These are phyloP conservation scores for Brassica incana DNA, from an alignment of 345 rosid genomes.

Conservation along the genomic window DNA sequence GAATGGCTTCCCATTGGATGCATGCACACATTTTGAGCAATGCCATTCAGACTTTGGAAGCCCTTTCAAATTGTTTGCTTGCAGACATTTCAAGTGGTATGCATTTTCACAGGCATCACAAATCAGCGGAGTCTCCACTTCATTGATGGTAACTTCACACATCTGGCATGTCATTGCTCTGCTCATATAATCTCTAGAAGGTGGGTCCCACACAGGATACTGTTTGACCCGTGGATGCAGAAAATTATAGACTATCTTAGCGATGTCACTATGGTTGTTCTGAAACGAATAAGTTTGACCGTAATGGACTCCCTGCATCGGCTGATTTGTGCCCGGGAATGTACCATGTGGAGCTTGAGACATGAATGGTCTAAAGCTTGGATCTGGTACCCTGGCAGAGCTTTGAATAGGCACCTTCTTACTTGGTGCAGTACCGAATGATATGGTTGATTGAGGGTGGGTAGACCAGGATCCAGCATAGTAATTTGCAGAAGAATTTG, in stretches of 20 bases:
- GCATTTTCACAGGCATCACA: constrained; percentile 97
- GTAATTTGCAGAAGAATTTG: constrained; percentile 55
- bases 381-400: constrained; percentile 50
- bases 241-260: constrained; percentile 65
- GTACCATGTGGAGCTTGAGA: constrained; percentile 56
- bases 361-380: constrained; percentile 54
- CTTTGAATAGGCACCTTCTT: constrained; percentile 54
- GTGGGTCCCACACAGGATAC: constrained; percentile 80
- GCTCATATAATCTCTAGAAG: constrained; percentile 91
- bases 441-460: constrained; percentile 54
- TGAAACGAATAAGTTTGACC: constrained; percentile 47
- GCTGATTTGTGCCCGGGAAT: constrained; percentile 54
- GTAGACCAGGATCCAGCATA: constrained; percentile 73
- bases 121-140: constrained; percentile 72
- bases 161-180: constrained; percentile 69
- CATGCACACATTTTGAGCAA: constrained; percentile 70
- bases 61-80: constrained; percentile 57
- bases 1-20: constrained; percentile 77
- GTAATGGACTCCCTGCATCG: constrained; percentile 53
- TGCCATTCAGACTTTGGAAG: constrained; percentile 92
- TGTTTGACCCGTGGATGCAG: constrained; percentile 63
- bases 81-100: constrained; percentile 83
- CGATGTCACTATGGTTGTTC: constrained; percentile 66
- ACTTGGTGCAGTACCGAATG: constrained; percentile 50
- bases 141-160: constrained; percentile 63